Conservation (phyloP, 352 stramenopile species). For the Blastocystis sp. region DNA sequence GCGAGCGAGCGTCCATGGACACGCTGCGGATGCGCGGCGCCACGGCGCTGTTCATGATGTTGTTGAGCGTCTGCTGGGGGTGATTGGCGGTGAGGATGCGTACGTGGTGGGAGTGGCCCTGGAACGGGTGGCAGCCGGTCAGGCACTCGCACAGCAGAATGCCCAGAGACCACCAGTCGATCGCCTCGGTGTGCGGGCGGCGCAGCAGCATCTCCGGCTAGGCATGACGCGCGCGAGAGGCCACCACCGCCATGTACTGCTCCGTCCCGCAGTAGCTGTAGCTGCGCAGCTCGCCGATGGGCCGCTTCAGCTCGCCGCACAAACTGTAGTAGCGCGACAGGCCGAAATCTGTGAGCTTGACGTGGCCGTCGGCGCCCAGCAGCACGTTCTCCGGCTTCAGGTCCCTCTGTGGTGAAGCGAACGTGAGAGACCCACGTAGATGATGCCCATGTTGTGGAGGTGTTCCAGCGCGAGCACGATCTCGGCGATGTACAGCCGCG, state of each 20-base stretch:
- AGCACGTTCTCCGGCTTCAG: conserved; percentile 94
- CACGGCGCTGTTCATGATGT: conserved; percentile 80
- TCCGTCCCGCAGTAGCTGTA: conserved; percentile 77
- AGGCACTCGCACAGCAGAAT: conserved; percentile 86
- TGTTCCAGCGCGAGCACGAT: conserved; percentile 91
- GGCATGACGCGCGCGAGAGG: neutral
- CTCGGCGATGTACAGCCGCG: conserved; percentile 90
- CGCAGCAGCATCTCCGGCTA: conserved; percentile 79
- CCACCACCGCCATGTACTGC: conserved; percentile 81
- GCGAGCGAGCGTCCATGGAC: conserved; percentile 76
- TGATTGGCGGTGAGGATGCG: neutral
- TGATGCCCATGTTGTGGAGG: conserved; percentile 87
- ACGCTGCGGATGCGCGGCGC: conserved; percentile 76
- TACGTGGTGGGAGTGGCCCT: conserved; percentile 79
- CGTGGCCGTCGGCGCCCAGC: conserved; percentile 84
- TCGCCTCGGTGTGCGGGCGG: conserved; percentile 72
- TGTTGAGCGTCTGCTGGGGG: conserved; percentile 77
- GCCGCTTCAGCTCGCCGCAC: conserved; percentile 7
- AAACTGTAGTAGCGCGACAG: conserved; percentile 72
- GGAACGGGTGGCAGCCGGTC: conserved; percentile 82
- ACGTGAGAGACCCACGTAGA: conserved; percentile 77
- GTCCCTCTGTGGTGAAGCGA: conserved; percentile 74
- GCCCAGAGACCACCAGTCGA: conserved; percentile 87
- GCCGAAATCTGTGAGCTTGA: conserved; percentile 95
- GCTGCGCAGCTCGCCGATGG: conserved; percentile 47